Evolutionary conservation across 495 filamentous ascomycete genomes (phyloP).

Genomic region (Hypoxylon crocopeplum): DNA sequence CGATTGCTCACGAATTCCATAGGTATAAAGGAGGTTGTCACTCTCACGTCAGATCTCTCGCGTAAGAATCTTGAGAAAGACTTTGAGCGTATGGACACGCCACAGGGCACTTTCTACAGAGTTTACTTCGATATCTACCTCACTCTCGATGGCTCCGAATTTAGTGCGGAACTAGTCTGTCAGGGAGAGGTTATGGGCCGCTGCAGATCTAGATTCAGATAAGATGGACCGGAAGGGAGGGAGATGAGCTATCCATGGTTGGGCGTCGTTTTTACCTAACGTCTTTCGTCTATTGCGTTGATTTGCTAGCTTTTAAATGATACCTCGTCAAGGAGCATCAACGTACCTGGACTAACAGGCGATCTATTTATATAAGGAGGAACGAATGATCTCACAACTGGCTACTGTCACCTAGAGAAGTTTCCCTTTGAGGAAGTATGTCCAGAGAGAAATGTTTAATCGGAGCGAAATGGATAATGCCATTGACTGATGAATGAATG

Average conservation of each 20-base stretch:
- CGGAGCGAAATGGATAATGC: conserved; percentile 6
- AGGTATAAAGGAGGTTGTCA: conserved; percentile 99
- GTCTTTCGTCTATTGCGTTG: conserved; percentile 25
- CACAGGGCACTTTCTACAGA: conserved; percentile 97
- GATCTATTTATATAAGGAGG: conserved; percentile 6
- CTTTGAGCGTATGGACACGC: conserved; percentile 99
- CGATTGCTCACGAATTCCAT: conserved; percentile 39
- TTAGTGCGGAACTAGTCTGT: conserved; percentile 97
- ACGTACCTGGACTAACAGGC: conserved; percentile 14
- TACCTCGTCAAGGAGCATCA: conserved; percentile 31
- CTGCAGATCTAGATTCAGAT: conserved; percentile 85
- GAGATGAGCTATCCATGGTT: conserved; percentile 10
- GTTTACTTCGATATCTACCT: conserved; percentile 83
- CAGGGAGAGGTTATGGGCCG: conserved; percentile 99
- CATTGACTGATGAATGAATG: conserved; percentile 8
- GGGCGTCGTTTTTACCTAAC: conserved; percentile 9
- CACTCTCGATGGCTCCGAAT: conserved; percentile 94
- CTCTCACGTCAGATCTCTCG: conserved; percentile 93
- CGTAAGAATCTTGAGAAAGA: conserved; percentile 99
- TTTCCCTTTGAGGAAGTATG: conserved; percentile 13
- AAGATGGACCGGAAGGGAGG: conserved; percentile 24
- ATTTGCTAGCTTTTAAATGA: conserved; percentile 34
- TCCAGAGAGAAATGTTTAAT: conserved; percentile 9
- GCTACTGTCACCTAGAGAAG: background rate
- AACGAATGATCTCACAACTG: conserved; percentile 3